Conservation (phyloP, 768 basidiomycete genomes). For the Suillus subaureus region DNA sequence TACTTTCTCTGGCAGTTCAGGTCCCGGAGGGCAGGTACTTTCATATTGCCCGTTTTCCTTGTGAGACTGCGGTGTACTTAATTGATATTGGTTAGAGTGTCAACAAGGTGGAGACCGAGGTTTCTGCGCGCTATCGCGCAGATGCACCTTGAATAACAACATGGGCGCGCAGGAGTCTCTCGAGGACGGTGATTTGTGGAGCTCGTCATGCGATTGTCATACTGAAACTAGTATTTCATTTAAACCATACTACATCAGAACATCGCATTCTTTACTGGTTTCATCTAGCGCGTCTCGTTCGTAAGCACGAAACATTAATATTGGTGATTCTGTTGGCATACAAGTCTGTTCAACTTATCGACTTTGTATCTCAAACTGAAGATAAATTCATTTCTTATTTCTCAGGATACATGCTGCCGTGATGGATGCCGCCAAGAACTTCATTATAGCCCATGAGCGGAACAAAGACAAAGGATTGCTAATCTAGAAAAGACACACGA, state of each 20-base stretch:
- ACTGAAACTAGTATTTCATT: background rate
- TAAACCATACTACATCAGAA: slow-evolving; percentile 68
- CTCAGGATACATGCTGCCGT: slow-evolving; percentile 31
- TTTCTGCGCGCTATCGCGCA: slow-evolving; percentile 60
- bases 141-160: slow-evolving; percentile 66
- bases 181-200: slow-evolving; percentile 41
- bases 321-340: slow-evolving; percentile 71
- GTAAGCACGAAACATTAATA: slow-evolving; percentile 75
- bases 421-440: slow-evolving; percentile 22
- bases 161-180: slow-evolving; percentile 58
- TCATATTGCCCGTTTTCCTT: background rate
- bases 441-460: slow-evolving; percentile 26
- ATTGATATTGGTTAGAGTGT: slow-evolving; percentile 64
- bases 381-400: background rate
- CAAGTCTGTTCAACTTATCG: slow-evolving; percentile 43
- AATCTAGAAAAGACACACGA: slow-evolving; percentile 23
- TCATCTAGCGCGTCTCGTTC: slow-evolving; percentile 72
- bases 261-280: slow-evolving; percentile 66
- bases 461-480: slow-evolving; percentile 29
- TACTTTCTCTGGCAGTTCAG: slow-evolving; percentile 76
- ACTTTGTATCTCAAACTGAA: background rate
- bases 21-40: slow-evolving; percentile 81
- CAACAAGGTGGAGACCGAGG: slow-evolving; percentile 89
- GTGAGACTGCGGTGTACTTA: background rate
- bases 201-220: background rate